Base-by-base conservation (phyloP, 1,284 basidiomycete genomes). In the Heterobasidion occidentale region DNA sequence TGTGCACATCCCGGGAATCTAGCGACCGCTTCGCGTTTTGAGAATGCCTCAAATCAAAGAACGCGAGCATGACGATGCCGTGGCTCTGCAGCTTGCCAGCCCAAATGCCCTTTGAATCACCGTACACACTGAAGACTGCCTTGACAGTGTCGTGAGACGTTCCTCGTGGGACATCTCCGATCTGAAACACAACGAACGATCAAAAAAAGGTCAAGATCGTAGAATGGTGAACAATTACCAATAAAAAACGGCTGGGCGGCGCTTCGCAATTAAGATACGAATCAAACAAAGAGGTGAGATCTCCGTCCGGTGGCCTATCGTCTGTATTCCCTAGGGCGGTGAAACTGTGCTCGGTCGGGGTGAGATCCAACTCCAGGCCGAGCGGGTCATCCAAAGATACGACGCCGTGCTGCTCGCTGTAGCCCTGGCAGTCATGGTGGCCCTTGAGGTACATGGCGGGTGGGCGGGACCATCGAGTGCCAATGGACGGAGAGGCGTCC, bases 41-140 rank as follows among this genome's bases (percentile, higher is more conserved):
- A 3, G 84, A 80, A 52, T 80, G 72, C 50, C 83, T 77, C 36
- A 78, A 65, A 62, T 88, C 84, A 65, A 78, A 80, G 62, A 88
- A 88, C 2, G 83, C 80, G 52, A 89, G 66, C 57, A 85, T 69
- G 50, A 84, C 71, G 35, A 77, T 67, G 6, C 80, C 78, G 50
- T 79, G 72, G 19, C 72, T 71, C 52, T 71, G 68, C 54, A 78
- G 77, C 58, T 73, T 74, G 54, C 76, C 78, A 19, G 77, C 67
- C 61, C 76, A 76, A 38, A 85, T 76, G n/a, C 77, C 79, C 63
- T 81, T 79, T 56, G 58, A 55, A 52, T 50, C 58, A 36, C 42
- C 48, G 49, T 61, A 56, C 7, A 46, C 49, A 38, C 63, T 56
- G 20, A 80, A 65, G 7, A 68, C 67, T 44, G 65, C 60, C 56